Conservation (phyloP, 495 filamentous ascomycete species). For the Talaromyces proteolyticus region DNA sequence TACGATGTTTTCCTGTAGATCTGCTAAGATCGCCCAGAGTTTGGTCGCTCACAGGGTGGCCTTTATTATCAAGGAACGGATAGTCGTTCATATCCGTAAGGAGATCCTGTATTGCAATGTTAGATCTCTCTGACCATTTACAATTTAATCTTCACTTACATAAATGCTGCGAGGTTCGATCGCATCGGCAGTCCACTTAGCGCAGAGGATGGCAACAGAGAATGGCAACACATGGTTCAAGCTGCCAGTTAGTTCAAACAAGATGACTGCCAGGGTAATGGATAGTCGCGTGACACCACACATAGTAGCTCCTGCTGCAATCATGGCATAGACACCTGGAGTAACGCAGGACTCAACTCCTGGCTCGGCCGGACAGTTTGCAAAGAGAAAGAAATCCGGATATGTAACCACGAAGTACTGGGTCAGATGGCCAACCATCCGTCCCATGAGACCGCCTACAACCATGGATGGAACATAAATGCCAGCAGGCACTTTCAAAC, state of each 20-base stretch:
- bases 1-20: conserved; percentile 60
- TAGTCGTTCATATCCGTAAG: conserved; percentile 97
- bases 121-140: conserved; percentile 9
- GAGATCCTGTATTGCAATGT: conserved; percentile 54
- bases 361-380: conserved; percentile 59
- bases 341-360: conserved; percentile 83
- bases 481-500: conserved; percentile 90
- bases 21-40: conserved; percentile 83
- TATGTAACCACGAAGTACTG: conserved; percentile 76
- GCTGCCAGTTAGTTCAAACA: conserved; percentile 93
- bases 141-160: conserved; percentile 39
- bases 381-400: conserved; percentile 66
- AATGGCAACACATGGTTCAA: conserved; percentile 94
- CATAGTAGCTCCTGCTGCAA: conserved; percentile 95
- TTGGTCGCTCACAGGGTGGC: conserved; percentile 82
- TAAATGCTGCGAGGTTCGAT: conserved; percentile 95
- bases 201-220: conserved; percentile 83
- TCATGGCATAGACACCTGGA: conserved; percentile 91
- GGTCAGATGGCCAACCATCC: conserved; percentile 78
- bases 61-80: conserved; percentile 90
- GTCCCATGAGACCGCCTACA: conserved; percentile 87
- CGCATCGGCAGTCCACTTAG: conserved; percentile 97
- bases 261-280: conserved; percentile 89
- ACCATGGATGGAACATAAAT: conserved; percentile 99
- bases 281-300: conserved; percentile 93